Conservation (phyloP, 192 early-diverging fungal species). For the Umbelopsis ramanniana region DNA sequence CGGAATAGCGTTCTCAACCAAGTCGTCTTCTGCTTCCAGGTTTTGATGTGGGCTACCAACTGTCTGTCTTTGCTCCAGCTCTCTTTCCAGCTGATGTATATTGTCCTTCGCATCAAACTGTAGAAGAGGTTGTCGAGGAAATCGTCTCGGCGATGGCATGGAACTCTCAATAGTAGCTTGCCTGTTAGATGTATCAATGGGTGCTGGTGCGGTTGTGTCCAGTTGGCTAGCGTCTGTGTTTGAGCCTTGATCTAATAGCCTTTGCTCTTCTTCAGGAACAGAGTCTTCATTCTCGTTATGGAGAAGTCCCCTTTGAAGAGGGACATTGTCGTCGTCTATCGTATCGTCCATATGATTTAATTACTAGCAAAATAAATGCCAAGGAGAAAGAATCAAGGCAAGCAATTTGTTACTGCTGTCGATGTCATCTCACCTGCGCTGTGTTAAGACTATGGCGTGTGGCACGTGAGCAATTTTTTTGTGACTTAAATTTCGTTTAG, state of each 20-base stretch:
- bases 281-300: too few species aligned
- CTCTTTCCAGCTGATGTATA: constrained; percentile 2
- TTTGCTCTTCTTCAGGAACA: too few species aligned
- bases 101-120: constrained; percentile 10
- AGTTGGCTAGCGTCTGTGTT: too few species aligned
- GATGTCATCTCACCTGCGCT: too few species aligned
- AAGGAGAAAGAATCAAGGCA: too few species aligned
- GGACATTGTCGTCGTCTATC: too few species aligned
- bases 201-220: background rate
- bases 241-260: too few species aligned
- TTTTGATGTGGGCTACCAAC: background rate
- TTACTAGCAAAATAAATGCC: too few species aligned
- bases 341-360: too few species aligned
- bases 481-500: background rate
- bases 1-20: background rate
- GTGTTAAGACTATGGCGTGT: too few species aligned
- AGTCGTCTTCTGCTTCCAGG: background rate
- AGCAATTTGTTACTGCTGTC: too few species aligned
- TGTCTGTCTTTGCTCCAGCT: background rate
- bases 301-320: too few species aligned
- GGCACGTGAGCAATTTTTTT: background rate
- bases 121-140: background rate
- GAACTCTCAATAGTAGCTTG: background rate
- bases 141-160: background rate
- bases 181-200: background rate